A percentile compares a stretch with the other conserved stretches of the same genome.
Conservation (phyloP, 345 rosid genomes). For the Pseudoturritis turrita region DNA sequence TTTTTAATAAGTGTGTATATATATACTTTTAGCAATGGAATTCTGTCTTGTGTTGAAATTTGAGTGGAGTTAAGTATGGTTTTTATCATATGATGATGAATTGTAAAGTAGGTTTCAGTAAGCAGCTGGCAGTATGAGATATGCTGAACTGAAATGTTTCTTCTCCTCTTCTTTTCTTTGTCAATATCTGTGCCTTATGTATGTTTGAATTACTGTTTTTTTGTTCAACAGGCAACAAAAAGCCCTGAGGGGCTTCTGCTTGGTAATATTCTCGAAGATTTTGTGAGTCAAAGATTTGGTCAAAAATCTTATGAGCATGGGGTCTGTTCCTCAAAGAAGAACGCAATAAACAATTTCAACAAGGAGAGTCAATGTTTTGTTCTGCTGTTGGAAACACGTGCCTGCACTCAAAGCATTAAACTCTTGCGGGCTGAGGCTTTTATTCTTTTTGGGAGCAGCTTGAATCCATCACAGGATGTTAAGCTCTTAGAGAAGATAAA, state of each 20-base stretch:
- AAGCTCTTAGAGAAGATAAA: slow-evolving; percentile 67
- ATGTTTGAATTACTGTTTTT: slow-evolving; percentile 7
- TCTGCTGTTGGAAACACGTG: slow-evolving; percentile 78
- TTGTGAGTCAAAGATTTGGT: slow-evolving; percentile 71
- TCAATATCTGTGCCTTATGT: background rate
- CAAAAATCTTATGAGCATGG: slow-evolving; percentile 71
- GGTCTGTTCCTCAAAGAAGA: slow-evolving; percentile 44
- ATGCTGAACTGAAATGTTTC: background rate
- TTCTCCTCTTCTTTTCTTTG: background rate
- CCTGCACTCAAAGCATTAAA: slow-evolving; percentile 65
- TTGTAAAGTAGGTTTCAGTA: slow-evolving; percentile 2
- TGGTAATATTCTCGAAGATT: slow-evolving; percentile 88
- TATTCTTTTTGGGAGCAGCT: slow-evolving; percentile 74
- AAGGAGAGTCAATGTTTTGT: slow-evolving; percentile 63
- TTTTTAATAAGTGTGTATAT: background rate
- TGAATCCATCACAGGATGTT: slow-evolving; percentile 68
- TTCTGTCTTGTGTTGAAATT: slow-evolving; percentile 1
- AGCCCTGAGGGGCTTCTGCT: slow-evolving; percentile 47
- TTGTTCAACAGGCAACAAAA: slow-evolving; percentile 46
- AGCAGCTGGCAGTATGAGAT: background rate
- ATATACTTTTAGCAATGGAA: background rate
- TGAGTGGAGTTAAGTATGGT: background rate
- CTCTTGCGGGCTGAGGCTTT: slow-evolving; percentile 65
- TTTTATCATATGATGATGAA: slow-evolving; percentile 14
- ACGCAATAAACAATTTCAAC: slow-evolving; percentile 66